Conservation (phyloP, 2,329 filamentous ascomycete genomes). For the Nothophaeocryptopus gaeumannii region DNA sequence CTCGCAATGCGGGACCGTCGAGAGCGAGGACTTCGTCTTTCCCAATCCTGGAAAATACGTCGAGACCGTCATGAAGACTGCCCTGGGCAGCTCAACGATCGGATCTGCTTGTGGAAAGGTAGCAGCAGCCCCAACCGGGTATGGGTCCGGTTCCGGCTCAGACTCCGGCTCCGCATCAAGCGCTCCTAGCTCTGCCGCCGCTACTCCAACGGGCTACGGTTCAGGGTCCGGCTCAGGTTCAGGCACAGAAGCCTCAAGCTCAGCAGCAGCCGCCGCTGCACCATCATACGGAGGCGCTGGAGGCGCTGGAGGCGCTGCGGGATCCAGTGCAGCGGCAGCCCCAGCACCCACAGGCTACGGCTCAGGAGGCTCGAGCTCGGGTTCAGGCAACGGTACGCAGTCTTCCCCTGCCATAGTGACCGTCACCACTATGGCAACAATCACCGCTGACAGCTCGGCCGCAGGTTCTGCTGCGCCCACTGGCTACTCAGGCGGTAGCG, state of each 20-base stretch:
- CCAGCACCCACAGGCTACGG: conserved; percentile 6
- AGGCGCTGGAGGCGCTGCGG: too few species aligned
- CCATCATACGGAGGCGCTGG: conserved; percentile 4
- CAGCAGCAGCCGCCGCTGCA: conserved; percentile 6
- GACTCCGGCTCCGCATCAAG: conserved; percentile 1
- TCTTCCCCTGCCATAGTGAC: conserved; percentile 11
- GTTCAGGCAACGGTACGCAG: neutral
- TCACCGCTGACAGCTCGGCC: conserved; percentile 8
- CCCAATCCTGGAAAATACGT: conserved; percentile 55
- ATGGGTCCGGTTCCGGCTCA: conserved; percentile 10
- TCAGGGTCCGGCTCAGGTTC: conserved; percentile 3
- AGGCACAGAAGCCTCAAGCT: conserved; percentile 1
- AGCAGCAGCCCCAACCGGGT: conserved; percentile 7
- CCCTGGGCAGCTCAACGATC: conserved; percentile 12
- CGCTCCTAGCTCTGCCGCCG: conserved; percentile 4
- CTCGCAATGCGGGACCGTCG: conserved; percentile 51
- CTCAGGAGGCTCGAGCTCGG: neutral
- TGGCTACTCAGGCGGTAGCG: conserved; percentile 18
- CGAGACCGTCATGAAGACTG: conserved; percentile 13
- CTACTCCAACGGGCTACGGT: conserved; percentile 13
- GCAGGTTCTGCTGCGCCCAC: conserved; percentile 4
- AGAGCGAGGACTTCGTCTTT: conserved; percentile 56
- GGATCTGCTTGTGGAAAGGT: conserved; percentile 11
- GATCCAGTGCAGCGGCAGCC: neutral
- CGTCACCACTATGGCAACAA: conserved; percentile 17